Conservation (phyloP, 176 grass and related monocot genomes). For the Eleusine indica region DNA sequence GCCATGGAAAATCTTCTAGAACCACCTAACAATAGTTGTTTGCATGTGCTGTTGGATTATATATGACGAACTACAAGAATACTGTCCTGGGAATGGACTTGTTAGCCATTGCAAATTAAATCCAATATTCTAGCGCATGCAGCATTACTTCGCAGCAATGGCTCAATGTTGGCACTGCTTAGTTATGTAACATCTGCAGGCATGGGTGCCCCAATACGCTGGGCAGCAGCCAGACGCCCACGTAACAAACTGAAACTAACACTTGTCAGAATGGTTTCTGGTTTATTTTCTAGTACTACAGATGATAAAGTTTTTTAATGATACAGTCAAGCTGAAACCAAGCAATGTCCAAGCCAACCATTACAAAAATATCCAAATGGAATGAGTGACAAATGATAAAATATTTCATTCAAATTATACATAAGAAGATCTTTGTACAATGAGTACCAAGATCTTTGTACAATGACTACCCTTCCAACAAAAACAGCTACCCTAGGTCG, state of each 20-base stretch:
- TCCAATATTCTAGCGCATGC: not conserved
- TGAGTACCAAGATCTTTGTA: not conserved
- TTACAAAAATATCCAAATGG: not conserved
- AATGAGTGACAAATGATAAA: not conserved
- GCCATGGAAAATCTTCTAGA: not conserved
- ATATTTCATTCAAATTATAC: not conserved
- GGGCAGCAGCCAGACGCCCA: not conserved
- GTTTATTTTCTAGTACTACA: not conserved
- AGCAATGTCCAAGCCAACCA: not conserved
- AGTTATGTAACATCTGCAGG: not conserved
- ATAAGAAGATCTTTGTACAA: not conserved
- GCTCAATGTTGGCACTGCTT: not conserved
- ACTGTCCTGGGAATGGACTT: not conserved
- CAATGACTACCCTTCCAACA: slow-evolving; percentile 7
- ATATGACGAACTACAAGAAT: not conserved
- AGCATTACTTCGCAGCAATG: not conserved
- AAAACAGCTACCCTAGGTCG: not conserved
- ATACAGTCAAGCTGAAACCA: not conserved
- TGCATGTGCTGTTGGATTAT: not conserved
- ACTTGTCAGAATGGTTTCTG: not conserved
- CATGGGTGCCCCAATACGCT: not conserved
- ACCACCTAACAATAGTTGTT: not conserved
- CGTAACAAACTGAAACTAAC: not conserved
- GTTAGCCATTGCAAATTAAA: not conserved
- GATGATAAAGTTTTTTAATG: not conserved